Evolutionary conservation across 1,284 basidiomycete species (phyloP).

Genomic region (Fistulinella cinereoalba): DNA sequence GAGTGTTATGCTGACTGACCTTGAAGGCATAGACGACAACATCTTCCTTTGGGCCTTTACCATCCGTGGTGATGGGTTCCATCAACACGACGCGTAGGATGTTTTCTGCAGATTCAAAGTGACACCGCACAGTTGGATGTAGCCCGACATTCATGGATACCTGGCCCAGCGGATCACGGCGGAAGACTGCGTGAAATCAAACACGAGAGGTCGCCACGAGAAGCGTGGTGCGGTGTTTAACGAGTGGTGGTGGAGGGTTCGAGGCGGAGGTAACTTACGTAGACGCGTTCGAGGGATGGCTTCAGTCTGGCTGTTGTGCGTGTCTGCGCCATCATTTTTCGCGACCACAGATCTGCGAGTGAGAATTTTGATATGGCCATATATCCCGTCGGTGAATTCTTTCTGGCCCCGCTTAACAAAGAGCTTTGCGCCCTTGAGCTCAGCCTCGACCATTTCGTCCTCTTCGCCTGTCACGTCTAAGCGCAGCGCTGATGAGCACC

Average conservation of each 20-base stretch:
- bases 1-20: conserved; percentile 25
- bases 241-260: conserved; percentile 18
- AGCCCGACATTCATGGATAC: conserved; percentile 64
- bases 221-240: conserved; percentile 17
- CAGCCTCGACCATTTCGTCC: conserved; percentile 50
- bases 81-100: conserved; percentile 54
- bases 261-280: conserved; percentile 30
- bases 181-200: conserved; percentile 47
- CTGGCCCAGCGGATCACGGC: conserved; percentile 63
- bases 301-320: conserved; percentile 4
- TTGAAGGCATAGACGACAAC: conserved; percentile 42
- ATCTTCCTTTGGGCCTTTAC: conserved; percentile 22
- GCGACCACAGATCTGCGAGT: conserved; percentile 30
- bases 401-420: conserved; percentile 58
- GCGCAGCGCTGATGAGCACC: no score
- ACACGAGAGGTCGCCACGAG: conserved; percentile 4
- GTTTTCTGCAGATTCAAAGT: conserved; percentile 53
- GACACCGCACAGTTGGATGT: conserved; percentile 49
- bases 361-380: conserved; percentile 59
- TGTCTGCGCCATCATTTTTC: background rate
- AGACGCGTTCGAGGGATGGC: conserved; percentile 26
- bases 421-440: conserved; percentile 58
- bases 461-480: conserved; percentile 57
- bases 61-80: conserved; percentile 38
- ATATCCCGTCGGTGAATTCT: conserved; percentile 56